Evolutionary conservation across 352 stramenopile genomes (phyloP), one percentile per base, ranked within the genome.

Genomic region (Stephanocyclus meneghinianus): DNA sequence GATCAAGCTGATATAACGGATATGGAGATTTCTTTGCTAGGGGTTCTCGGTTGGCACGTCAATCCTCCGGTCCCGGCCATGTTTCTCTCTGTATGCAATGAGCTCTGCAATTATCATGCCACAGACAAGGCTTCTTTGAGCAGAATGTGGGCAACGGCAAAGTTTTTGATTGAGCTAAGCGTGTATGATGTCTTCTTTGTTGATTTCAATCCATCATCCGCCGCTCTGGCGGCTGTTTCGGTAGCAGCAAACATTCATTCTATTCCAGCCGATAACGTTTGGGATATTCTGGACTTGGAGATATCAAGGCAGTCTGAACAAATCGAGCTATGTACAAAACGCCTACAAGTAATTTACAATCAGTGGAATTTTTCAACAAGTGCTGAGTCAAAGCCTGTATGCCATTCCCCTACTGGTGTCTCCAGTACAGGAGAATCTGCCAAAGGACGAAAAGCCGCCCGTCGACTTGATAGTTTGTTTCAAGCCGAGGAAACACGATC

Each of bases 151-250:
- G 2, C 13, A 26, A 26, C 13, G 21, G 68, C 69, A 16, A 62
- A 76, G 35, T 47, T 50, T 15, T 18, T 76, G 57, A 67, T 55
- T 35, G 69, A 68, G 50, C 18, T 70, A 30, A 70, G 57, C 26
- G 69, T 64, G 7, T 26, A 42, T 8, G 69, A 76, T 70, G 30
- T 32, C 2, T 63, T 55, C n/a, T 70, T 76, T 37, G 50, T 37
- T 5, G n/a, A 21, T 32, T 2, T 45, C 6, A 64, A 68, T 15
- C 69, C 69, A 63, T 76, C 69, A 2, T 76, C 69, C 2, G 59
- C 69, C 15, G 69, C 69, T 8, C 50, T 44, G 15, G 69, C 69
- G 0, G 57, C 69, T 9, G 18, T 76, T 44, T 21, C 53, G 16
- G 69, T 70, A 32, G 69, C 69, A 15, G 48, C 47, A 7, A 63